phyloP scores from a whole-genome alignment of 2,329 filamentous ascomycete species.

The Apiospora koreana region DNA sequence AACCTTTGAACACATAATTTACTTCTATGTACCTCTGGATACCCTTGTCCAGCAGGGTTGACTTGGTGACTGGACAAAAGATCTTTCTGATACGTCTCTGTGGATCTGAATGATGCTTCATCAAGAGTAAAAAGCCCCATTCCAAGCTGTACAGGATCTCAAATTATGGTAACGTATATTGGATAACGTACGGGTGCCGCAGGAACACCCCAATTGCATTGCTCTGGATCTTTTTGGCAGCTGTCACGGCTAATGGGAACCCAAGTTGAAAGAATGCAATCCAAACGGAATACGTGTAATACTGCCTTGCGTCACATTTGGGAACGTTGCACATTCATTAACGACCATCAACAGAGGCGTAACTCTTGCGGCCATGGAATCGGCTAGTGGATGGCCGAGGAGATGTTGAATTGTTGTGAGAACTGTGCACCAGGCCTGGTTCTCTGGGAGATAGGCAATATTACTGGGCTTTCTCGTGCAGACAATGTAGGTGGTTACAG shows the following conservation, averaged over 20 bases:
- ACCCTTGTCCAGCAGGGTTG: conserved; percentile 2
- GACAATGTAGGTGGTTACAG: not conserved
- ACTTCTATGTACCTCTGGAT: not conserved
- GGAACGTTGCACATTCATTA: not conserved
- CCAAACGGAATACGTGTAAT: not conserved
- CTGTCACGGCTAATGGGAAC: not conserved
- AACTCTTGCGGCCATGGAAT: not conserved
- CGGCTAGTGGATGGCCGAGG: too few species aligned
- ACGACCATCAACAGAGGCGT: conserved; percentile 9
- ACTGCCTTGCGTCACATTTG: not conserved
- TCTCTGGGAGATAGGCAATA: too few species aligned
- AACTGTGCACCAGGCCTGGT: too few species aligned
- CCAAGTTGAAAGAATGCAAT: conserved; percentile 6
- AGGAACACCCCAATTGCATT: not conserved
- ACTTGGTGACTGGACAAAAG: not conserved
- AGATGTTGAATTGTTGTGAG: too few species aligned
- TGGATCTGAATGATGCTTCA: not conserved
- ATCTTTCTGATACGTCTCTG: not conserved
- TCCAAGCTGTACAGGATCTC: not conserved
- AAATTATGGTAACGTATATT: conserved; percentile 8
- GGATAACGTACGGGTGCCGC: not conserved
- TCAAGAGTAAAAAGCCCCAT: not conserved
- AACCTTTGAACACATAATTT: too few species aligned
- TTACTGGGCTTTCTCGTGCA: not conserved
- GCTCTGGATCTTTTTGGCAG: not conserved